A percentile compares a stretch with the other conserved stretches of the same genome.
Conservation (phyloP, 225 moss, liverwort and hornwort species). For the Lunularia cruciata region DNA sequence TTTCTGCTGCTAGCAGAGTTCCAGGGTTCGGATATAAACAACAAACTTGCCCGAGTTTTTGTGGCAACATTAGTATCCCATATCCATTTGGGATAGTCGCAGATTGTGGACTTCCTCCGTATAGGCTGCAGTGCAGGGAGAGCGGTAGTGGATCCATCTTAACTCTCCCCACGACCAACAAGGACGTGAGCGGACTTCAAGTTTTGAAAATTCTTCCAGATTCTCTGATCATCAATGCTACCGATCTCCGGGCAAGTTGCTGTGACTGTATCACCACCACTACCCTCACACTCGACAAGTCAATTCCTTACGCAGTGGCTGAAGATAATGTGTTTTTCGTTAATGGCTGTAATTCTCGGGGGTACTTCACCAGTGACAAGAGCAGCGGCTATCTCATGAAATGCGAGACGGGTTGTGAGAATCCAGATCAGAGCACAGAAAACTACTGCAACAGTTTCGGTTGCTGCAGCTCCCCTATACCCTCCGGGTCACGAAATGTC, state of each 20-base stretch:
- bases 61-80: slow-evolving; percentile 33
- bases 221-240: slow-evolving; percentile 33
- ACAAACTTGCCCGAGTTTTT: slow-evolving; percentile 23
- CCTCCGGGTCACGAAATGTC: slow-evolving; percentile 36
- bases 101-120: slow-evolving; percentile 37
- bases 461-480: slow-evolving; percentile 45
- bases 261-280: slow-evolving; percentile 35
- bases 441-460: slow-evolving; percentile 36
- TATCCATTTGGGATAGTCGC: slow-evolving; percentile 34
- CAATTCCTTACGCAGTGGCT: slow-evolving; percentile 30
- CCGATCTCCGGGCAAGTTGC: slow-evolving; percentile 33
- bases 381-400: slow-evolving; percentile 29
- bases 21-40: neutral
- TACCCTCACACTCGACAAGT: slow-evolving; percentile 17
- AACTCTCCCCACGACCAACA: neutral
- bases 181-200: neutral
- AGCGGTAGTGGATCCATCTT: neutral
- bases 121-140: slow-evolving; percentile 25
- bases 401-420: slow-evolving; percentile 42
- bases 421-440: slow-evolving; percentile 27
- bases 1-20: neutral
- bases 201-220: slow-evolving; percentile 32
- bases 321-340: slow-evolving; percentile 44
- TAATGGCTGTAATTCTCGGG: slow-evolving; percentile 41
- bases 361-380: slow-evolving; percentile 34